Percentiles rank a stretch among this genome's conserved stretches.
phyloP scores from a whole-genome alignment of 2,329 filamentous ascomycete species.

The Bipolaris cookei region DNA sequence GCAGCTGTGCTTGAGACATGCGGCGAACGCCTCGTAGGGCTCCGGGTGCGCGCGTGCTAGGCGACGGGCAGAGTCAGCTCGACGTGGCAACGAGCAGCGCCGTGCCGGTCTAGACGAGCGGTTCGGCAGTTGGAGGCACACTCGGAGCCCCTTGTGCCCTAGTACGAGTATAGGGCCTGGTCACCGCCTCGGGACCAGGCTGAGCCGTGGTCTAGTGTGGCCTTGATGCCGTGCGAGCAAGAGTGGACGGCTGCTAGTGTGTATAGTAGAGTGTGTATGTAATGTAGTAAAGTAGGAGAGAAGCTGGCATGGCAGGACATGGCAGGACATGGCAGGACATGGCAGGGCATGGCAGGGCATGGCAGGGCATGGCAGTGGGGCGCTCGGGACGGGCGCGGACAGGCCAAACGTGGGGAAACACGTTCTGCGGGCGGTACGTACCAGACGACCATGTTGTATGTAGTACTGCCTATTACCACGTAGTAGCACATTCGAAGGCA shows the following conservation, averaged over 20 bases:
- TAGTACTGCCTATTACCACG: too few species aligned
- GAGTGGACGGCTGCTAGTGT: background rate
- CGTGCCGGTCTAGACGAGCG: conserved; percentile 28
- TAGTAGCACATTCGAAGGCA: too few species aligned
- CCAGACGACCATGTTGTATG: too few species aligned
- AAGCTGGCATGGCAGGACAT: background rate
- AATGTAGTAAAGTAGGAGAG: background rate
- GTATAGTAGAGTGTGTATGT: too few species aligned
- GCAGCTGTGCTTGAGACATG: conserved; percentile 22
- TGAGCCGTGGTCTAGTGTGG: conserved; percentile 1
- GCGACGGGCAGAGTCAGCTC: conserved; percentile 21
- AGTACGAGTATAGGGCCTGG: conserved; percentile 16
- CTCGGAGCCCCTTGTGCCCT: conserved; percentile 10
- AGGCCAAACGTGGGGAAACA: conserved; percentile 45
- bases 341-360: background rate
- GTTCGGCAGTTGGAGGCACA: conserved; percentile 31
- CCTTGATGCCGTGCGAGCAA: conserved; percentile 19
- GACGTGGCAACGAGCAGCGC: conserved; percentile 15
- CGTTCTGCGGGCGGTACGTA: conserved; percentile 30
- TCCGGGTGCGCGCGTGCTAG: conserved; percentile 23
- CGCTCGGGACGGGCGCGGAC: conserved; percentile 34
- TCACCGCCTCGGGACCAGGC: conserved; percentile 22
- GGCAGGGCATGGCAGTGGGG: conserved; percentile 21
- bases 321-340: background rate
- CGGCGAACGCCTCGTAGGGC: conserved; percentile 26